Evolutionary conservation across 495 filamentous ascomycete species (phyloP).

Genomic region (Staphylotrichum tortipilum): DNA sequence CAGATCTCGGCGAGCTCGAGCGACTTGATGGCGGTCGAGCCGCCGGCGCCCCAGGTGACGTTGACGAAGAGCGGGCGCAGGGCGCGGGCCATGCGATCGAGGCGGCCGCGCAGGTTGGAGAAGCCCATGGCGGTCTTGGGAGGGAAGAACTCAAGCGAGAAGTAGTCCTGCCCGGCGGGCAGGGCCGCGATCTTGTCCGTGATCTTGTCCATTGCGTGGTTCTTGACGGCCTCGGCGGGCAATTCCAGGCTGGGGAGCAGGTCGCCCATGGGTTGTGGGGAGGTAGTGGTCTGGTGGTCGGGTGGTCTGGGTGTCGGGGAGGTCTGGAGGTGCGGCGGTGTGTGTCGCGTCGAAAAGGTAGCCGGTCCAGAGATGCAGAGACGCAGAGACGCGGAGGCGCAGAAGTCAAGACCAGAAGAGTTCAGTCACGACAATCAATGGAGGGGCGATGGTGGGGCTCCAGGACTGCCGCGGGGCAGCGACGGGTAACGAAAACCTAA

Average conservation of each 20-base stretch:
- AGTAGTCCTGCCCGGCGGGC: slow-evolving; percentile 72
- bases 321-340: too few relatives aligned
- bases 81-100: slow-evolving; percentile 89
- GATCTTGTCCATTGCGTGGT: slow-evolving; percentile 69
- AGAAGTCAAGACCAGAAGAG: too few relatives aligned
- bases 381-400: too few relatives aligned
- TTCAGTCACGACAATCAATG: too few relatives aligned
- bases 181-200: slow-evolving; percentile 93
- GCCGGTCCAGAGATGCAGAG: too few relatives aligned
- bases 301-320: too few relatives aligned
- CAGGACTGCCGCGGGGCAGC: too few relatives aligned
- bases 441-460: too few relatives aligned
- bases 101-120: slow-evolving; percentile 81
- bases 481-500: too few relatives aligned
- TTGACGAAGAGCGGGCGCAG: slow-evolving; percentile 90
- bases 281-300: too few relatives aligned
- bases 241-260: slow-evolving; percentile 15
- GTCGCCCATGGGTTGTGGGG: slow-evolving; percentile 14
- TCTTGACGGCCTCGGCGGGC: slow-evolving; percentile 11
- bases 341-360: too few relatives aligned
- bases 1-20: slow-evolving; percentile 93
- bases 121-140: slow-evolving; percentile 93
- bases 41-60: slow-evolving; percentile 96
- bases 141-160: slow-evolving; percentile 98
- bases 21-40: slow-evolving; percentile 79